A percentile compares a stretch with the other conserved stretches of the same genome.
Conservation (phyloP, 1,284 basidiomycete genomes). For the Rhodotorula sp. region DNA sequence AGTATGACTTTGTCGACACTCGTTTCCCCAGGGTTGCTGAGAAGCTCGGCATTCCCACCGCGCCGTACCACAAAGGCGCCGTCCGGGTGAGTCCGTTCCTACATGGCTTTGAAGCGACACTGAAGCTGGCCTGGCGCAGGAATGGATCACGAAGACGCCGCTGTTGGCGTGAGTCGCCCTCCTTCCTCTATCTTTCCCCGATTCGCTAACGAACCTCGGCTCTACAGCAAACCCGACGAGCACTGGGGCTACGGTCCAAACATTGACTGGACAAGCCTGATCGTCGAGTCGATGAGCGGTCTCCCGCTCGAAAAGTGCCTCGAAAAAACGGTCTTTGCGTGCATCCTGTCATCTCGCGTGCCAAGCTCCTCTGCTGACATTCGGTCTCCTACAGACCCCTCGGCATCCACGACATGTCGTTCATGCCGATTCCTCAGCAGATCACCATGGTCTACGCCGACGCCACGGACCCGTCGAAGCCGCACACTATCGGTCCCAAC, state of each 20-base stretch:
- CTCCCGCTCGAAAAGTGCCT: slow-evolving; percentile 15
- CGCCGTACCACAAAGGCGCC: background rate
- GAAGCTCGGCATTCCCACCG: background rate
- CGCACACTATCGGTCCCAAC: background rate
- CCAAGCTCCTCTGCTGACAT: background rate
- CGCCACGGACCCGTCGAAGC: background rate
- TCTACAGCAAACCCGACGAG: background rate
- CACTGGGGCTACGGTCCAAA: slow-evolving; percentile 17
- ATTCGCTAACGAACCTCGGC: too few species aligned
- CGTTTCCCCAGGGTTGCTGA: background rate
- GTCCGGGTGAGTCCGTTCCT: background rate
- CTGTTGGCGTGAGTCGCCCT: background rate
- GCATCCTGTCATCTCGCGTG: background rate
- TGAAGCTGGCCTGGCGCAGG: background rate
- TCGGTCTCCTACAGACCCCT: slow-evolving; percentile 17
- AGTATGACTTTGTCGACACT: slow-evolving; percentile 5
- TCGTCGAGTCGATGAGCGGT: slow-evolving; percentile 18
- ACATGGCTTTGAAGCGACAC: background rate
- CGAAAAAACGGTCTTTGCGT: slow-evolving; percentile 28
- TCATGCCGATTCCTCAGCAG: background rate
- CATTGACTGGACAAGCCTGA: slow-evolving; percentile 26
- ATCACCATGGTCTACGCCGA: slow-evolving; percentile 9
- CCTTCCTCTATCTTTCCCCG: background rate
- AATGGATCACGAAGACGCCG: background rate
- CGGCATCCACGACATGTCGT: slow-evolving; percentile 30